Base-by-base conservation (phyloP, 441 rosid species). In the Corymbia calophylla region DNA sequence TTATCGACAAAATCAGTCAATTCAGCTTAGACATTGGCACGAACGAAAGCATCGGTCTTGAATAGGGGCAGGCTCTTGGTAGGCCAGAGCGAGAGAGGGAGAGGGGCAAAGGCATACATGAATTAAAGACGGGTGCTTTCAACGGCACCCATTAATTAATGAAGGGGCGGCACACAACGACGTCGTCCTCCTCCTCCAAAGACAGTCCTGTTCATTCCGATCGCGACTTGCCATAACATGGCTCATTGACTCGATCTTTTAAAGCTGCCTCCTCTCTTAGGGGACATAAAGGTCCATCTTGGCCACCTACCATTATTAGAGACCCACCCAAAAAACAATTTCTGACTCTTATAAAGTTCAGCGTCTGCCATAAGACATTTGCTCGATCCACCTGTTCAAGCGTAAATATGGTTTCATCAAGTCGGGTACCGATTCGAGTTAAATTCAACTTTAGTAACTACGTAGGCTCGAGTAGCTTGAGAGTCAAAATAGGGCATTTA, bases 361-460 rank as follows among this genome's bases (percentile, higher is more conserved):
- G 27, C 48, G 5, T 39, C 82, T 11, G 10, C 47, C 5, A 0
- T 32, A 1, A 70, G 14, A 35, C 1, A 6, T 70, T 70, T 35
- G 7, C 82, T 21, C 3, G 2, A 73, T 39, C 9, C 1, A 39
- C 39, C 9, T 11, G 3, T 10, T 27, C 1, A 3, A 73, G 1
- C 1, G 1, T 39, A 9, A 73, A 73, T 39, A 73, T 23, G 29
- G 0, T 39, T 39, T 73, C 29, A 21, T 21, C 39, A 29, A 39
- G 51, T 73, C 7, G 2, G 9, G 7, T 68, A 18, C 6, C 2
- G 1, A 68, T 17, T 68, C 44, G 25, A 18, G 47, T 32, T 68
- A 32, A 32, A 21, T 21, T 73, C 51, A 12, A 39, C 5, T 73
- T 11, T 21, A 44, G 49, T 6, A 13, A 39, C 82, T 6, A 21